phyloP scores from a whole-genome alignment of 805 yeast genomes.

The Candida morakotiae region DNA sequence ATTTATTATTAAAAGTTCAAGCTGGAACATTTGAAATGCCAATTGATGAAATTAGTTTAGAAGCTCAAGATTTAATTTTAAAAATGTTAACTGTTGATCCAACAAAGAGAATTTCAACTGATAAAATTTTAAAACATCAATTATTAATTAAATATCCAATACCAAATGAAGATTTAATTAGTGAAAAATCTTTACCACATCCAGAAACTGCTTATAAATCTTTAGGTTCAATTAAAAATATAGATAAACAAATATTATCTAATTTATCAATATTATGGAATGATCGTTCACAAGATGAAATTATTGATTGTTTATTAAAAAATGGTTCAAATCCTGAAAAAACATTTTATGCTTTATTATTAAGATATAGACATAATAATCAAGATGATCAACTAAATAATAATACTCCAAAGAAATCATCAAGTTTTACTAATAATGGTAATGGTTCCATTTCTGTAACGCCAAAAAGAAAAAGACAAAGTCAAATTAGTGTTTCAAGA shows the following conservation, averaged over 20 bases:
- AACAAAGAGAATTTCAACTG: slow-evolving; percentile 62
- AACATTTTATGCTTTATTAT: slow-evolving; percentile 42
- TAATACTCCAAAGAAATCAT: slow-evolving; percentile 8
- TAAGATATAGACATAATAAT: slow-evolving; percentile 40
- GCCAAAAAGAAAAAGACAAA: slow-evolving; percentile 21
- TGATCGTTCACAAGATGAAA: slow-evolving; percentile 43
- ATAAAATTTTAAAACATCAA: slow-evolving; percentile 58
- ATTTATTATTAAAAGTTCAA: slow-evolving; percentile 68
- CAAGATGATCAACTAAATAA: slow-evolving; percentile 12
- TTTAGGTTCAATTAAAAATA: slow-evolving; percentile 42
- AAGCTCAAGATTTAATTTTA: slow-evolving; percentile 64
- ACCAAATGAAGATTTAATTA: slow-evolving; percentile 40
- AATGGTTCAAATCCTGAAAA: slow-evolving; percentile 43
- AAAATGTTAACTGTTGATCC: slow-evolving; percentile 72
- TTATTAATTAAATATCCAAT: slow-evolving; percentile 50
- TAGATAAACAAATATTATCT: slow-evolving; percentile 50
- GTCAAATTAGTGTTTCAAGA: slow-evolving; percentile 35
- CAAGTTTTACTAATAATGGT: slow-evolving; percentile 12
- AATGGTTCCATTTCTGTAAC: slow-evolving; percentile 19
- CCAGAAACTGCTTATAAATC: slow-evolving; percentile 52
- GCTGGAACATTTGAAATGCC: slow-evolving; percentile 76
- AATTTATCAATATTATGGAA: slow-evolving; percentile 58
- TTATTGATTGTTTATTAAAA: slow-evolving; percentile 30
- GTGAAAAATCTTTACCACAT: slow-evolving; percentile 48
- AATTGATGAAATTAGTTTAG: slow-evolving; percentile 46